Percentiles rank a stretch among this genome's conserved stretches.
phyloP scores from a whole-genome alignment of 2,329 filamentous ascomycete species.

The Ophiostoma himal-ulmi region DNA sequence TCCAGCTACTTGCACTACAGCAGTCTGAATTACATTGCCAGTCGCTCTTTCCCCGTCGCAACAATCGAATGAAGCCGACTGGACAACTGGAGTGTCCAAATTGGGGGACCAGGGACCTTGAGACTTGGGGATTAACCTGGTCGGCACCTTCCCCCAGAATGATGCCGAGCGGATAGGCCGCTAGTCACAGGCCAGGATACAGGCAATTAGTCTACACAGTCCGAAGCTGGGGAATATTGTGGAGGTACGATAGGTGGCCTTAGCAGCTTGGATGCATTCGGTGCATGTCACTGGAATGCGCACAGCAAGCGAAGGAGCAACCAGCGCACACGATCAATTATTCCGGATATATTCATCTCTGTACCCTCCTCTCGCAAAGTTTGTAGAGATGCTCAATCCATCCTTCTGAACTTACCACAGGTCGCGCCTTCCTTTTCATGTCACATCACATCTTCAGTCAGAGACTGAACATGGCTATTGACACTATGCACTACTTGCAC shows the following conservation, averaged over 20 bases:
- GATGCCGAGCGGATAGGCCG: conserved; percentile 2
- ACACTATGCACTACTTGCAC: neutral
- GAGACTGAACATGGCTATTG: neutral
- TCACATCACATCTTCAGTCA: neutral
- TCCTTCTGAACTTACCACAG: neutral
- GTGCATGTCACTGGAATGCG: neutral
- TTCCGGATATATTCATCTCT: neutral
- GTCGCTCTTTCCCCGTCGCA: neutral
- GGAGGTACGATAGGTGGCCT: neutral
- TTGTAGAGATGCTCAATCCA: neutral
- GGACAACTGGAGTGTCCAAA: neutral
- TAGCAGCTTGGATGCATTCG: neutral
- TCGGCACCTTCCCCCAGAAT: neutral
- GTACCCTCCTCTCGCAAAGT: neutral
- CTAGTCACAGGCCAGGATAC: conserved; percentile 3
- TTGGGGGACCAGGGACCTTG: neutral
- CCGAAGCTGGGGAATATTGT: neutral
- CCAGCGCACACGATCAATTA: neutral
- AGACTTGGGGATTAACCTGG: neutral
- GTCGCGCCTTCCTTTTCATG: neutral
- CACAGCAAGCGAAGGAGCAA: conserved; percentile 1
- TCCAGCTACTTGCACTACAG: neutral
- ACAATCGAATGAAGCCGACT: neutral
- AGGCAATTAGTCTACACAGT: neutral
- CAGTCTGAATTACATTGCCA: neutral